Evolutionary conservation across 192 early-diverging fungal species (phyloP), one percentile per base, ranked within the genome.

Genomic region (Spinellus fusiger): DNA sequence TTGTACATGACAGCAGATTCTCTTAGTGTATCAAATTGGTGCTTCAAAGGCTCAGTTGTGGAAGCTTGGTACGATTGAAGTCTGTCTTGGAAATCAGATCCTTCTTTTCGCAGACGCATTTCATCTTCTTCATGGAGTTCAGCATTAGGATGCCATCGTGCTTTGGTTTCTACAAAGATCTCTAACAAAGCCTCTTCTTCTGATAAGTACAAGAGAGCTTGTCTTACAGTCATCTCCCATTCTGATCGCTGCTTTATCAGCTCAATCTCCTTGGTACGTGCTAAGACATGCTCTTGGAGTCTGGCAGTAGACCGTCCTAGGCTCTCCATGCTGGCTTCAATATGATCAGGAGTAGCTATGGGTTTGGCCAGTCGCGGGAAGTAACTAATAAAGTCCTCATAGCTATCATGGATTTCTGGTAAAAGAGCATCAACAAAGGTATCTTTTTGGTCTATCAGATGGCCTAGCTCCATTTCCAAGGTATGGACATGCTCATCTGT

Each of bases 321-420:
- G 1, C 54, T 34, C 9, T 56, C 56, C 68, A 70, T 70, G 13
- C 32, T 33, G 16, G 49, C 55, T 27, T 64, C 68, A 23, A 70
- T 53, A 48, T 70, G 68, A 59, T 70, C 68, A 15, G 68, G 68
- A 5, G 32, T 70, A 18, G 61, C 61, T 23, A 64, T 54, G 7
- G 68, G 61, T 18, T 55, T 20, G 15, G 61, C 23, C 5, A 70
- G 33, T 29, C 49, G 23, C 23, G 46, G 52, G 23, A 63, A 70
- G 20, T 54, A 70, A 16, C 50, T 56, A n/a, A 53, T 54, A 46
- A 70, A 70, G 8, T 25, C 29, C 15, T 70, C 68, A 49, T 63
- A 70, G 1, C 18, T 50, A 12, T 27, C 29, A 51, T 70, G 68
- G 2, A 64, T 55, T 29, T 56, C 31, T 0, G 57, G 58, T 8